Conservation (phyloP, 345 rosid genomes). For the Leavenworthia alabamica region DNA sequence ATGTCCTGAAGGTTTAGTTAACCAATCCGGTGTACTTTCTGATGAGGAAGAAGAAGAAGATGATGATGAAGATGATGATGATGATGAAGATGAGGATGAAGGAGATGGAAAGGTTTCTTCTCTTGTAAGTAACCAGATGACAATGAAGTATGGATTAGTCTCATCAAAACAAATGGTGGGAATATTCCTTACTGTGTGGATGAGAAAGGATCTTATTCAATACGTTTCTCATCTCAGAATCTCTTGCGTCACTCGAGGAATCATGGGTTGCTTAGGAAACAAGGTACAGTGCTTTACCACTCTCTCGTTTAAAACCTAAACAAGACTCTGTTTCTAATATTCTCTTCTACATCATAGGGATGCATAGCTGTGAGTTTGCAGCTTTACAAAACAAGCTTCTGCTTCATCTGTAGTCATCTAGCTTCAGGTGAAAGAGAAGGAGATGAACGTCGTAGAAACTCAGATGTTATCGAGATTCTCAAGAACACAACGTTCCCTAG, state of each 20-base stretch:
- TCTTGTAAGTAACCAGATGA: conserved; percentile 28
- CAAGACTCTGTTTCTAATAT: not conserved
- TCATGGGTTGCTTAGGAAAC: conserved; percentile 90
- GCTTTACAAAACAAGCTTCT: conserved; percentile 76
- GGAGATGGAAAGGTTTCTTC: conserved; percentile 19
- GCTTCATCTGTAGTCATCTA: conserved; percentile 87
- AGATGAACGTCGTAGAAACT: conserved; percentile 78
- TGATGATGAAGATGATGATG: conserved; percentile 30
- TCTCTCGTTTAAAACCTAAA: not conserved
- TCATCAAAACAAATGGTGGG: conserved; percentile 97
- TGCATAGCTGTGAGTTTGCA: conserved; percentile 86
- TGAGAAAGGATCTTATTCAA: conserved; percentile 71
- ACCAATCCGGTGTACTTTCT: conserved; percentile 48
- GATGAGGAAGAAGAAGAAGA: conserved; percentile 67
- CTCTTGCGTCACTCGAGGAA: conserved; percentile 68
- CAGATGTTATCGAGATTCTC: conserved; percentile 71
- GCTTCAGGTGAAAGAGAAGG: conserved; percentile 98
- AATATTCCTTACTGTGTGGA: conserved; percentile 85
- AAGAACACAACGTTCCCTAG: conserved; percentile 73
- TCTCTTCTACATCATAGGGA: conserved; percentile 43
- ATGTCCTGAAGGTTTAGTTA: conserved; percentile 48
- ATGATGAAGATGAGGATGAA: conserved; percentile 9
- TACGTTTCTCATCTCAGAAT: conserved; percentile 70
- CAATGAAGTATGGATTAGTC: conserved; percentile 63
- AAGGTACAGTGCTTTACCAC: conserved; percentile 44